Percentiles rank a stretch among this genome's conserved stretches.
Conservation (phyloP, 2,329 filamentous ascomycete species). For the Talaromyces funiculosus region DNA sequence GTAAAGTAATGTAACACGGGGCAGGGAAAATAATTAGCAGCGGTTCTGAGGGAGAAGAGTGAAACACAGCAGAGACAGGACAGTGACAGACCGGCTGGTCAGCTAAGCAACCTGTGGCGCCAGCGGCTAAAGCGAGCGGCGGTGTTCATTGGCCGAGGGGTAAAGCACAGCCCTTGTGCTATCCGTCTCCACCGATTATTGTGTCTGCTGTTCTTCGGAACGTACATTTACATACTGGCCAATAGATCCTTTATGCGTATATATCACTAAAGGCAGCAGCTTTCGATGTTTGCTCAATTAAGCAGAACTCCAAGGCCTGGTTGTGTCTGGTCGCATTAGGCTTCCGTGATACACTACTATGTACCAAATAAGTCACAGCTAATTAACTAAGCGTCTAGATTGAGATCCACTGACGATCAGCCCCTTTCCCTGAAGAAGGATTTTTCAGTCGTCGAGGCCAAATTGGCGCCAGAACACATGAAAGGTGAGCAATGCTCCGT, state of each 20-base stretch:
- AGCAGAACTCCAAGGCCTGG: not conserved
- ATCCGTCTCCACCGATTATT: not conserved
- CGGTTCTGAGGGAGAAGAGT: too few relatives aligned
- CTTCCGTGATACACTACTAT: not conserved
- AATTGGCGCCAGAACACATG: not conserved
- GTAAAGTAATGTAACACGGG: not conserved
- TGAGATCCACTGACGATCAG: not conserved
- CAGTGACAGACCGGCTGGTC: not conserved
- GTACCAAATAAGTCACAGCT: not conserved
- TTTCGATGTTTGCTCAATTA: not conserved
- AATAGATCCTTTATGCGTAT: too few relatives aligned
- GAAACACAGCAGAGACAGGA: slow-evolving; percentile 8
- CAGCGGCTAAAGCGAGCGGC: not conserved
- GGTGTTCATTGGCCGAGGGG: not conserved
- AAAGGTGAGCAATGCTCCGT: not conserved
- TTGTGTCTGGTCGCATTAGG: not conserved
- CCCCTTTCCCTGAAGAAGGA: not conserved
- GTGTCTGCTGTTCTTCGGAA: too few relatives aligned
- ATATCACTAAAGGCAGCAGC: not conserved
- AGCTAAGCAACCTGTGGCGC: not conserved
- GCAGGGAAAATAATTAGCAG: slow-evolving; percentile 7
- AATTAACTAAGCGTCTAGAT: not conserved
- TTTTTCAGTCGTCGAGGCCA: not conserved
- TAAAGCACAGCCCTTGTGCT: not conserved
- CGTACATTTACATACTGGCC: too few relatives aligned